phyloP scores from a whole-genome alignment of 2,329 filamentous ascomycete species.

The Mariannaea elegans region DNA sequence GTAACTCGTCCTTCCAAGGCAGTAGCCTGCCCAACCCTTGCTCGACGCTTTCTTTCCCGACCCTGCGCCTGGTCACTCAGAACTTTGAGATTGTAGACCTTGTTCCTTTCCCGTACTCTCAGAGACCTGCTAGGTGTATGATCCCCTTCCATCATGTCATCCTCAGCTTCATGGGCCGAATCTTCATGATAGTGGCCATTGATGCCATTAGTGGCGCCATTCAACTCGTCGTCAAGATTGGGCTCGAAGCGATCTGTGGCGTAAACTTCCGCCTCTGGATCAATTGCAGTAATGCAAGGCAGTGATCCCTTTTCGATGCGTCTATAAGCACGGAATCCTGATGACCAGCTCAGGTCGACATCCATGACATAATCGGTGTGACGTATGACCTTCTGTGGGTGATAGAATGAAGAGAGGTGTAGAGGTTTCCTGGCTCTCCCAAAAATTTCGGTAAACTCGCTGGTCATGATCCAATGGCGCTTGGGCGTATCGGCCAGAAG shows the following conservation, averaged over 20 bases:
- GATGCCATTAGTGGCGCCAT: constrained; percentile 25
- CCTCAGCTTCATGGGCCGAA: constrained; percentile 53
- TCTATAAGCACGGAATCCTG: constrained; percentile 48
- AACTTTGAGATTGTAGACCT: constrained; percentile 68
- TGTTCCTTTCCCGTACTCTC: constrained; percentile 56
- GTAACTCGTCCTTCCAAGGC: constrained; percentile 54
- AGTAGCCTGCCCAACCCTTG: constrained; percentile 36
- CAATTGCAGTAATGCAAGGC: constrained; percentile 54
- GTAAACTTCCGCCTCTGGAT: constrained; percentile 43
- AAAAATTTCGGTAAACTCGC: constrained; percentile 53
- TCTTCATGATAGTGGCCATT: constrained; percentile 38
- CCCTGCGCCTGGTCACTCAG: constrained; percentile 67
- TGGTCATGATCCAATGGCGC: constrained; percentile 51
- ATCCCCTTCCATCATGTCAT: constrained; percentile 55
- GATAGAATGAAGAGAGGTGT: constrained; percentile 38
- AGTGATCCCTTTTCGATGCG: constrained; percentile 53
- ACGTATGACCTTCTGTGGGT: constrained; percentile 32
- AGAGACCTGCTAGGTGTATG: constrained; percentile 62
- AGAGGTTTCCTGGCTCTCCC: constrained; percentile 51
- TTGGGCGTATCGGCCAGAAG: constrained; percentile 31
- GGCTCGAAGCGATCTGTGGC: constrained; percentile 36
- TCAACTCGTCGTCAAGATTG: constrained; percentile 25
- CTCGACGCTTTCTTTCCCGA: constrained; percentile 55
- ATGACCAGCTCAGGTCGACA: constrained; percentile 58
- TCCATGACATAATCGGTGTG: constrained; percentile 59